Evolutionary conservation across 495 filamentous ascomycete genomes (phyloP), one percentile per base, ranked within the genome.

Genomic region (Achaetomiella virescens): DNA sequence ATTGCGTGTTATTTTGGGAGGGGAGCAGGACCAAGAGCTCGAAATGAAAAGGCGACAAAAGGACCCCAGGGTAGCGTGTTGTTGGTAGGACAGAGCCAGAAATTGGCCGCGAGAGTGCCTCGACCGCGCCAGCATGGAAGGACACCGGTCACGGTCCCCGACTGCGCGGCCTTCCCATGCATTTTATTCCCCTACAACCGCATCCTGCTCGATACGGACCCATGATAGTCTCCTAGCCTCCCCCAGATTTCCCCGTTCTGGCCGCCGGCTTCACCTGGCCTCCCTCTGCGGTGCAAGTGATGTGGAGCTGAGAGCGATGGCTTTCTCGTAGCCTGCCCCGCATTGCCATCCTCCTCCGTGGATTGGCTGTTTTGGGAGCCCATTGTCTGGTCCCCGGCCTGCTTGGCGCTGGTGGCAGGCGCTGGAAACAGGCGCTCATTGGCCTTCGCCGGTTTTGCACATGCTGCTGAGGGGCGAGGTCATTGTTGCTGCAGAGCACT

Each of bases 351-450:
- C 29, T 24, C 20, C 11, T 15, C 12, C 55, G 5, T 40, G 58
- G 61, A 64, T 64, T 64, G 61, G 61, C 59, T 59, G 55, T 42
- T 35, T 40, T 20, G 20, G 12, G 25, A 12, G n/a, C 15, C 22
- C 33, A 31, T 21, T 52, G 51, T 40, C 31, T 45, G 41, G 22
- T 18, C 41, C 6, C 10, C 35, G 44, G 44, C 35, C 37, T 41
- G 45, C 33, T 17, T 21, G 25, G 49, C 43, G 27, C 35, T 9
- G 41, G 24, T 29, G 29, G 31, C 52, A 51, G 53, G 25, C 40
- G 18, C 31, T 21, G 24, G 24, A 21, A 4, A 15, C 9, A 35
- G 20, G 22, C 18, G 46, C 42, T 48, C 50, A 63, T 63, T 63
- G 61, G 61, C n/a, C 45, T n/a, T 55, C 22, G 5, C 6, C 14